These are phyloP conservation scores for Byssoonygena ceratinophila DNA, from an alignment of 2,329 filamentous ascomycete genomes.

Conservation along the genomic window DNA sequence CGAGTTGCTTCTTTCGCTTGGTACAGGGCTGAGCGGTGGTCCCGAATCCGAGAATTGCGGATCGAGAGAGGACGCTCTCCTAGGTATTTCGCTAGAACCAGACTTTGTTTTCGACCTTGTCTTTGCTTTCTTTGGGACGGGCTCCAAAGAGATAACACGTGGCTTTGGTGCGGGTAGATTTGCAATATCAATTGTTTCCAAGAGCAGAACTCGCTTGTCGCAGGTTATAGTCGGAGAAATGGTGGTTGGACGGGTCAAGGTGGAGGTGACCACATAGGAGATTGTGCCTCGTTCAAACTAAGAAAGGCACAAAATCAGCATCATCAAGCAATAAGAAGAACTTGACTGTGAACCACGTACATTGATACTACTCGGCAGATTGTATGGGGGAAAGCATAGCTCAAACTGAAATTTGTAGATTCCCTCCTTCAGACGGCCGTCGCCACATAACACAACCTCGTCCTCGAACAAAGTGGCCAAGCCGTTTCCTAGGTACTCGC, in stretches of 20 bases:
- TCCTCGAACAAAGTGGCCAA: conserved; percentile 56
- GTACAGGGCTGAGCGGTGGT: conserved; percentile 40
- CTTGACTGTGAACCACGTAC: conserved; percentile 56
- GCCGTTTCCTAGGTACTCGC: conserved; percentile 53
- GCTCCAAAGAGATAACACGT: conserved; percentile 75
- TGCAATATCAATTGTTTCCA: conserved; percentile 78
- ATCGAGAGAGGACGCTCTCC: conserved; percentile 25
- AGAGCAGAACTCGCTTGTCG: conserved; percentile 67
- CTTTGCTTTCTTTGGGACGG: conserved; percentile 58
- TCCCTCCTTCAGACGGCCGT: conserved; percentile 53
- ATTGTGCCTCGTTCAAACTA: conserved; percentile 94
- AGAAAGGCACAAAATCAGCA: conserved; percentile 8
- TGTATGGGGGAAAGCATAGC: conserved; percentile 49
- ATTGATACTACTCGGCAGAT: conserved; percentile 77
- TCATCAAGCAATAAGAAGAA: conserved; percentile 10
- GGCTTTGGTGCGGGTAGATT: conserved; percentile 62
- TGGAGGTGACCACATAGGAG: conserved; percentile 81
- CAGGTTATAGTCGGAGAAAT: conserved; percentile 71
- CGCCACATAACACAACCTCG: conserved; percentile 53
- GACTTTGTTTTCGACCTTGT: conserved; percentile 38
- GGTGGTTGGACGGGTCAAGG: conserved; percentile 75
- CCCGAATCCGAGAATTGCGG: conserved; percentile 16
- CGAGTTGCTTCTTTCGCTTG: conserved; percentile 62
- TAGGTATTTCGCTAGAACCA: conserved; percentile 38
- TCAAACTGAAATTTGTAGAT: conserved; percentile 57